These are phyloP conservation scores for Aspergillus olivimuriae DNA, from an alignment of 495 filamentous ascomycete genomes.

Conservation along the genomic window DNA sequence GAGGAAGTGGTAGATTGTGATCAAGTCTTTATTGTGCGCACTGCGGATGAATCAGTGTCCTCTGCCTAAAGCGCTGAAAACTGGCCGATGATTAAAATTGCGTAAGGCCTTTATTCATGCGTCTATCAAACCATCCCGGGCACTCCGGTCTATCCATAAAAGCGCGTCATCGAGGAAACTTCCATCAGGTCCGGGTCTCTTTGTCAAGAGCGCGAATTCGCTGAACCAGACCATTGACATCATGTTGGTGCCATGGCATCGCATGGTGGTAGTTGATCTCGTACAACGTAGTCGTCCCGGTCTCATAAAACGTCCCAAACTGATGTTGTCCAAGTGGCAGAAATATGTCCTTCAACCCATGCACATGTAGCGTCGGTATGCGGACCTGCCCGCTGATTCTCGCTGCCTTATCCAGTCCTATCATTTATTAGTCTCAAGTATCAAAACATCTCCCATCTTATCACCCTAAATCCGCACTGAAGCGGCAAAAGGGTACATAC, in stretches of 20 bases:
- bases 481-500: slow-evolving; percentile 7
- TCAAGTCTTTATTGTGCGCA: no score
- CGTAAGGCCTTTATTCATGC: no score
- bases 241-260: slow-evolving; percentile 15
- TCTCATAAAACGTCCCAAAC: slow-evolving; percentile 42
- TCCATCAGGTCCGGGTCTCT: slow-evolving; percentile 2
- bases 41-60: no score
- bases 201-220: slow-evolving; percentile 8
- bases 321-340: slow-evolving; percentile 46
- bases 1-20: no score
- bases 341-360: slow-evolving; percentile 51
- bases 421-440: not conserved
- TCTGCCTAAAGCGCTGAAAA: no score
- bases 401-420: not conserved
- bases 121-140: no score
- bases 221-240: slow-evolving; percentile 8
- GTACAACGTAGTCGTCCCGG: slow-evolving; percentile 35
- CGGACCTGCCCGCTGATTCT: not conserved
- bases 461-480: not conserved
- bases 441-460: not conserved
- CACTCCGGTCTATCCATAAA: no score
- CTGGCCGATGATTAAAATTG: no score
- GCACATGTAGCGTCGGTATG: slow-evolving; percentile 58
- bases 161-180: no score
- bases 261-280: slow-evolving; percentile 31